These are phyloP conservation scores for Pinguiococcus pyrenoidosus DNA, from an alignment of 108 stramenopile species.

Conservation along the genomic window DNA sequence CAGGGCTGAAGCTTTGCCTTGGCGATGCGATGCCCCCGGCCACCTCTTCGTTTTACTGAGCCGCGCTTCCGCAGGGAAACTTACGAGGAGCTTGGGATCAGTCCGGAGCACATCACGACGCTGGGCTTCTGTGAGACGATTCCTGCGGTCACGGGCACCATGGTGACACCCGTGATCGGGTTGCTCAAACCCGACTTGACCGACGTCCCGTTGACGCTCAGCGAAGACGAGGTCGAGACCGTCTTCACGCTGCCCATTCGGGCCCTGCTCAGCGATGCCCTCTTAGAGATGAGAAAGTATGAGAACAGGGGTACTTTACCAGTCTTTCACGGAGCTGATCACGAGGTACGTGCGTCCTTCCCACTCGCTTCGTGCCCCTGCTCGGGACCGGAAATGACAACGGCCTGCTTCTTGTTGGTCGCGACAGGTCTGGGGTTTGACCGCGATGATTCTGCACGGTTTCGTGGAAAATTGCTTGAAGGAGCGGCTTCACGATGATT, in stretches of 20 bases:
- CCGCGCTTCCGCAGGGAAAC: too few relatives aligned
- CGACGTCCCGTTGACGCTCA: conserved; percentile 43
- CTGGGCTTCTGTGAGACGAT: too few relatives aligned
- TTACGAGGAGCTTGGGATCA: too few relatives aligned
- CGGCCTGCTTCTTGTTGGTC: too few relatives aligned
- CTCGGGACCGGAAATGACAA: too few relatives aligned
- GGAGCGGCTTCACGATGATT: conserved; percentile 35
- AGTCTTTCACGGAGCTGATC: conserved; percentile 36
- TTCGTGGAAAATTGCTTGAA: conserved; percentile 50
- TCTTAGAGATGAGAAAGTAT: conserved; percentile 5
- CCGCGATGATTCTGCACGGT: conserved; percentile 50
- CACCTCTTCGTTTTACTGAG: too few relatives aligned
- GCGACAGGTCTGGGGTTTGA: conserved; percentile 61
- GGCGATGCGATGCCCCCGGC: too few relatives aligned
- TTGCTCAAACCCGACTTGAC: conserved; percentile 42
- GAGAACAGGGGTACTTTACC: conserved; percentile 12
- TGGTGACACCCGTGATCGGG: conserved; percentile 56
- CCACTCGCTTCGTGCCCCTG: too few relatives aligned
- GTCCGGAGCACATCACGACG: too few relatives aligned
- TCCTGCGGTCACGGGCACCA: conserved; percentile 46
- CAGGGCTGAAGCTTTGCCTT: too few relatives aligned
- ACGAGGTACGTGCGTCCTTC: conserved; percentile 31
- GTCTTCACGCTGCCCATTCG: conserved; percentile 47
- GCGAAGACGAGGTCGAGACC: conserved; percentile 50
- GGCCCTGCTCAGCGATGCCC: conserved; percentile 35